Conservation (phyloP, 306 rosid genomes). For the Fragaria vesca region DNA sequence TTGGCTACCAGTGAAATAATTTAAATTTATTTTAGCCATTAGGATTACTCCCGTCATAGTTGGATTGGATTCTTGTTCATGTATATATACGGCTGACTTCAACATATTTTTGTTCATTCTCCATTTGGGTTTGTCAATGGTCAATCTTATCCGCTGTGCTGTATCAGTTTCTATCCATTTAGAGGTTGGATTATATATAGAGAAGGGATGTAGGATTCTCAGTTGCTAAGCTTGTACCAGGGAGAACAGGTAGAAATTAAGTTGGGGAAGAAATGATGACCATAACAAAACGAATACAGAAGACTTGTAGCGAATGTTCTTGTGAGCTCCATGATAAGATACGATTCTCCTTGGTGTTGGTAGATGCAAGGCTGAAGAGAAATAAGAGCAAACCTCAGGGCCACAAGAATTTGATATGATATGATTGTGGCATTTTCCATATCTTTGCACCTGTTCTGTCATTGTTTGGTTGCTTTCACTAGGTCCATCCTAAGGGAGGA, state of each 20-base stretch:
- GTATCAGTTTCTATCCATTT: conserved; percentile 10
- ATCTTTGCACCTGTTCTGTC: conserved; percentile 6
- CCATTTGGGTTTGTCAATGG: conserved; percentile 22
- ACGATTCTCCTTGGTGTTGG: background rate
- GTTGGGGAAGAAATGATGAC: background rate
- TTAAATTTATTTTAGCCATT: background rate
- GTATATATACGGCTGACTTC: background rate
- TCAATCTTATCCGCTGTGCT: conserved; percentile 11
- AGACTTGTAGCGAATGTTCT: background rate
- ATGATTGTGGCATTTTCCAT: conserved; percentile 19
- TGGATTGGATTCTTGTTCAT: background rate
- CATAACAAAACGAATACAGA: background rate
- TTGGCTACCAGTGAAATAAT: background rate
- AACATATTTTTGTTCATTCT: conserved; percentile 21
- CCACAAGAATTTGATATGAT: background rate
- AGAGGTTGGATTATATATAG: background rate
- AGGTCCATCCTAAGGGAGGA: conserved; percentile 27
- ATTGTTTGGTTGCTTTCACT: conserved; percentile 2
- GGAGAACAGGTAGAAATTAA: background rate
- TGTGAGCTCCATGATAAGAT: background rate
- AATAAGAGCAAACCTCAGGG: conserved; percentile 9
- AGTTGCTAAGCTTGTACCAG: background rate
- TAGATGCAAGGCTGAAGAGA: background rate
- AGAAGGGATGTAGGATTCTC: conserved; percentile 7
- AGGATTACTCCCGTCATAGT: background rate